These are phyloP conservation scores for Pachyrhizus erosus DNA, from an alignment of 306 rosid genomes.

Conservation along the genomic window DNA sequence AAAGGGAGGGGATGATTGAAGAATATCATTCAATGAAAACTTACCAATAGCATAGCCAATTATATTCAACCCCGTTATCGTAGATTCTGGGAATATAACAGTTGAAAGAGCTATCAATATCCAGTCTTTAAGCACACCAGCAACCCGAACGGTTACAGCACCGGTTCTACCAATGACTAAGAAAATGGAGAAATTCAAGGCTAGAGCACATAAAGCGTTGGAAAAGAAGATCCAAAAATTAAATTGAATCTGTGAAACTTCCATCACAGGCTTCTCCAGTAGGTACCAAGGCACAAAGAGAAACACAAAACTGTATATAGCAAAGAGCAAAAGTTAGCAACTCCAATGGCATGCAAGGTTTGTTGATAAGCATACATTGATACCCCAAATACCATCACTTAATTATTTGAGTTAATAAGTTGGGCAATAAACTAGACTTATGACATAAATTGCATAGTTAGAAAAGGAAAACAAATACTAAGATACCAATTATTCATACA, in stretches of 20 bases:
- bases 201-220: slow-evolving; percentile 87
- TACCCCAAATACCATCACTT: background rate
- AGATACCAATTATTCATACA: background rate
- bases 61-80: slow-evolving; percentile 79
- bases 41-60: slow-evolving; percentile 89
- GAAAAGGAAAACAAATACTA: background rate
- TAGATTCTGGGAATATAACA: slow-evolving; percentile 83
- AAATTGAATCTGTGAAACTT: slow-evolving; percentile 73
- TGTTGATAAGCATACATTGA: slow-evolving; percentile 15
- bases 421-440: background rate
- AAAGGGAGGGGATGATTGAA: background rate
- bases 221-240: slow-evolving; percentile 89
- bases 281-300: slow-evolving; percentile 82
- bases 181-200: slow-evolving; percentile 89
- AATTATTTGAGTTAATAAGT: background rate
- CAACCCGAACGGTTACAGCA: slow-evolving; percentile 88
- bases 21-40: slow-evolving; percentile 22
- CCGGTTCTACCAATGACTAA: slow-evolving; percentile 92
- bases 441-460: background rate
- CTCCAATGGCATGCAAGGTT: background rate
- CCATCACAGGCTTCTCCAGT: slow-evolving; percentile 78
- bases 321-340: slow-evolving; percentile 14
- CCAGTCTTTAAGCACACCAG: slow-evolving; percentile 94
- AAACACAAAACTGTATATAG: slow-evolving; percentile 72
- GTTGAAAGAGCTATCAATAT: slow-evolving; percentile 88